These are phyloP conservation scores for Apiospora marii DNA, from an alignment of 2,329 filamentous ascomycete genomes.

Conservation along the genomic window DNA sequence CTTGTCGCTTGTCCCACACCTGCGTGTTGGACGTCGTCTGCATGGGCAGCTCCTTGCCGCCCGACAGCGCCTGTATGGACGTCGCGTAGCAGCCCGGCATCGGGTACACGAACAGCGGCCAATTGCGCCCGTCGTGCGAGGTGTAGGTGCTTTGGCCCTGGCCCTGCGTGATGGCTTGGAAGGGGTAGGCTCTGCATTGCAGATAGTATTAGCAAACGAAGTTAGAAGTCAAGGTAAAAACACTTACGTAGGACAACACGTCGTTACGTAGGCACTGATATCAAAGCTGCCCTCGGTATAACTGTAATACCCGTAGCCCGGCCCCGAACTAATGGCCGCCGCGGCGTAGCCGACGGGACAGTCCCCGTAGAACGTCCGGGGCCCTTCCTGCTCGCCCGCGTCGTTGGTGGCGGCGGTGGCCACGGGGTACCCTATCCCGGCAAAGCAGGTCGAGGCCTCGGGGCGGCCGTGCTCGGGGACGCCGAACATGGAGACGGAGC, in stretches of 20 bases:
- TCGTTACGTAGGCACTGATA: constrained; percentile 25
- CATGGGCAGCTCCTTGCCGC: constrained; percentile 28
- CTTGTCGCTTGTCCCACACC: constrained; percentile 32
- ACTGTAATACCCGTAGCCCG: neutral
- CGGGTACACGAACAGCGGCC: constrained; percentile 28
- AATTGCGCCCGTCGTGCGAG: constrained; percentile 27
- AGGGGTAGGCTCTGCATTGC: constrained; percentile 13
- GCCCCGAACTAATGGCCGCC: neutral
- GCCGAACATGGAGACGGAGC: constrained; percentile 22
- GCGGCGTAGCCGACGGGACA: constrained; percentile 27
- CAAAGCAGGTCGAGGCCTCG: neutral
- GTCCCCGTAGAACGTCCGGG: constrained; percentile 27
- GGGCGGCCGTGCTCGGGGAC: constrained; percentile 29
- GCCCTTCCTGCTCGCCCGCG: neutral
- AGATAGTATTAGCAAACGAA: neutral
- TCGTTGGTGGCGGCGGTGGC: neutral
- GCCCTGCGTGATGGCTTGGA: neutral
- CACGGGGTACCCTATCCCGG: neutral
- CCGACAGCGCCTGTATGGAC: constrained; percentile 29
- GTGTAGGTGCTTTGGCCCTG: constrained; percentile 26
- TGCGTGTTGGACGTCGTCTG: constrained; percentile 29
- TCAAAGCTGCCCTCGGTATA: constrained; percentile 29
- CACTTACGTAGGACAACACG: constrained; percentile 33
- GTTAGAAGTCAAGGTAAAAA: neutral
- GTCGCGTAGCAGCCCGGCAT: constrained; percentile 30